Conservation (phyloP, 805 yeast species). For the Kockiozyma suomiensis region DNA sequence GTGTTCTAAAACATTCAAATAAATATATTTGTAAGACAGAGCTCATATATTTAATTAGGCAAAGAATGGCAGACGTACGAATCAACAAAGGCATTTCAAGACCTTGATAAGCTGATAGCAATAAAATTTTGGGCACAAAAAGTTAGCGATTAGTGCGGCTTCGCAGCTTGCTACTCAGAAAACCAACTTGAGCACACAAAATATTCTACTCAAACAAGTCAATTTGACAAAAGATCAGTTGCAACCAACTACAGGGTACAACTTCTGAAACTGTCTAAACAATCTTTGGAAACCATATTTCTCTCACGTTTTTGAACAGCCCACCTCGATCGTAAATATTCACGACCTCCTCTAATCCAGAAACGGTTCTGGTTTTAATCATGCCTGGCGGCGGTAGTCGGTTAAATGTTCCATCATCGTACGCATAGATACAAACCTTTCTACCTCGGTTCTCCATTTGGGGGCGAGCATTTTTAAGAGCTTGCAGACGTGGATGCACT, state of each 20-base stretch:
- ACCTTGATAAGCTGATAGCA: neutral
- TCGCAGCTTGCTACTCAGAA: too few species aligned
- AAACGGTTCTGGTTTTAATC: conserved; percentile 36
- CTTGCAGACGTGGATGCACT: conserved; percentile 8
- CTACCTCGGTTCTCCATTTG: conserved; percentile 17
- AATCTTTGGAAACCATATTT: conserved; percentile 36
- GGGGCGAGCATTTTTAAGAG: conserved; percentile 3
- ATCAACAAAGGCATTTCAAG: neutral
- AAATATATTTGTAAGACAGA: too few species aligned
- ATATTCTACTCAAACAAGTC: too few species aligned
- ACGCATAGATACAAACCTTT: conserved; percentile 22
- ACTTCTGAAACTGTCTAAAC: conserved; percentile 4
- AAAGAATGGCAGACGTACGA: too few species aligned
- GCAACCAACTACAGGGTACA: too few species aligned
- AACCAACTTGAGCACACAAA: too few species aligned
- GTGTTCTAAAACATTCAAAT: too few species aligned
- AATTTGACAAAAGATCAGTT: too few species aligned
- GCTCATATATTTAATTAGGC: too few species aligned
- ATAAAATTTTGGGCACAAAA: neutral
- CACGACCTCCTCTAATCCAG: conserved; percentile 41
- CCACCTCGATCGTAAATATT: conserved; percentile 45
- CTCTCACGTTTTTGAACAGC: conserved; percentile 39
- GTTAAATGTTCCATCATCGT: conserved; percentile 36
- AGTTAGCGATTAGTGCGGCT: too few species aligned
- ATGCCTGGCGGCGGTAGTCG: conserved; percentile 34